Evolutionary conservation across 352 stramenopile species (phyloP).

Genomic region (Globisporangium sylvaticum): DNA sequence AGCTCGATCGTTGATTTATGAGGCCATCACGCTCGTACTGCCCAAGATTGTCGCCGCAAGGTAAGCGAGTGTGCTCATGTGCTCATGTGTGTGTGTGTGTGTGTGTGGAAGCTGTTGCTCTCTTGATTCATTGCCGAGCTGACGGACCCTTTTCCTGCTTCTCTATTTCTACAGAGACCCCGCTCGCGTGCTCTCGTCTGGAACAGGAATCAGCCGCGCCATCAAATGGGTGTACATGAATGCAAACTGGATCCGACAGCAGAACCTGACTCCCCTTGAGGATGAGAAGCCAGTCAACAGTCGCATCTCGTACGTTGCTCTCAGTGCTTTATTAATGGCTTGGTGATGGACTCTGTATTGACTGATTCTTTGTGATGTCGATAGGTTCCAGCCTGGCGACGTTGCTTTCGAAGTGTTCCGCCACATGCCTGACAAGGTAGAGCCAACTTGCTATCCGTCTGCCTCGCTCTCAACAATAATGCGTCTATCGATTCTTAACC

Average conservation of each 20-base stretch:
- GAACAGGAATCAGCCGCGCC: slow-evolving; percentile 60
- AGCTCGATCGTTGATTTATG: slow-evolving; percentile 72
- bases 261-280: slow-evolving; percentile 49
- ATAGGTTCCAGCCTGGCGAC: slow-evolving; percentile 53
- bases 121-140: neutral
- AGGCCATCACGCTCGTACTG: slow-evolving; percentile 70
- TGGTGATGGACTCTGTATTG: neutral
- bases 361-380: neutral
- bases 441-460: neutral
- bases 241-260: slow-evolving; percentile 77
- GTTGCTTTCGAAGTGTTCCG: slow-evolving; percentile 81
- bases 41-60: slow-evolving; percentile 71
- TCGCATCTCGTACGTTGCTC: slow-evolving; percentile 34
- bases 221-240: slow-evolving; percentile 89
- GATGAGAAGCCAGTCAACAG: slow-evolving; percentile 15
- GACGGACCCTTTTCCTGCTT: neutral
- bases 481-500: neutral
- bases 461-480: neutral
- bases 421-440: slow-evolving; percentile 83
- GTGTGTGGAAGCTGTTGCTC: neutral
- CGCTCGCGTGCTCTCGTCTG: slow-evolving; percentile 59
- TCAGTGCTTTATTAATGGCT: slow-evolving; percentile 1
- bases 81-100: neutral
- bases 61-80: neutral
- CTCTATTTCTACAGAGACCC: slow-evolving; percentile 43